phyloP scores from a whole-genome alignment of 805 yeast species.

The Candida vaughaniae region DNA sequence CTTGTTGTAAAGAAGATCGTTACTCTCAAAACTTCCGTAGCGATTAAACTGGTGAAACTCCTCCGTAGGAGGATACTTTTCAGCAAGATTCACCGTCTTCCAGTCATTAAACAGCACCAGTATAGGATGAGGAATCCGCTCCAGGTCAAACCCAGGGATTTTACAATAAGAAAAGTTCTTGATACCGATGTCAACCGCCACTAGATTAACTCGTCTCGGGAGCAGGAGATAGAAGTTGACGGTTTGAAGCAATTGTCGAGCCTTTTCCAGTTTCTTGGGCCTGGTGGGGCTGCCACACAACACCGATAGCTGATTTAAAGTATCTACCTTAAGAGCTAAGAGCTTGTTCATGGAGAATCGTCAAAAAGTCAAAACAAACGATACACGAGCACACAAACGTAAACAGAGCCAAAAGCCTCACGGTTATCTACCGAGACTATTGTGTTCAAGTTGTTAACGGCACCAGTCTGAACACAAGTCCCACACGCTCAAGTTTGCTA shows the following conservation, averaged over 20 bases:
- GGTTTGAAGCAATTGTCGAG: constrained; percentile 5
- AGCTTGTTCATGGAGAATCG: constrained; percentile 3
- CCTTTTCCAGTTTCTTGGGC: constrained; percentile 16
- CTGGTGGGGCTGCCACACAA: constrained; percentile 21
- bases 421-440: too few species aligned
- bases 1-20: constrained; percentile 6
- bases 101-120: constrained; percentile 11
- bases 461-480: too few species aligned
- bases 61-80: constrained; percentile 6
- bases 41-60: constrained; percentile 7
- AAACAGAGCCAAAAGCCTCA: too few species aligned
- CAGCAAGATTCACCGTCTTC: constrained; percentile 16
- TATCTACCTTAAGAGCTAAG: constrained; percentile 2
- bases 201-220: constrained; percentile 14
- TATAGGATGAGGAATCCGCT: too few species aligned
- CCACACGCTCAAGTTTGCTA: too few species aligned
- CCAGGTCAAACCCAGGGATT: constrained; percentile 2
- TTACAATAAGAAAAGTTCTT: constrained; percentile 42
- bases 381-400: background rate
- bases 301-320: constrained; percentile 12
- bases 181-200: constrained; percentile 41
- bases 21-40: constrained; percentile 4
- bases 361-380: background rate
- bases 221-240: constrained; percentile 8
- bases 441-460: too few species aligned